Percentiles rank a stretch among this genome's conserved stretches.
These are phyloP conservation scores for Myxozyma sirexii DNA, from an alignment of 805 yeast genomes.

Conservation along the genomic window DNA sequence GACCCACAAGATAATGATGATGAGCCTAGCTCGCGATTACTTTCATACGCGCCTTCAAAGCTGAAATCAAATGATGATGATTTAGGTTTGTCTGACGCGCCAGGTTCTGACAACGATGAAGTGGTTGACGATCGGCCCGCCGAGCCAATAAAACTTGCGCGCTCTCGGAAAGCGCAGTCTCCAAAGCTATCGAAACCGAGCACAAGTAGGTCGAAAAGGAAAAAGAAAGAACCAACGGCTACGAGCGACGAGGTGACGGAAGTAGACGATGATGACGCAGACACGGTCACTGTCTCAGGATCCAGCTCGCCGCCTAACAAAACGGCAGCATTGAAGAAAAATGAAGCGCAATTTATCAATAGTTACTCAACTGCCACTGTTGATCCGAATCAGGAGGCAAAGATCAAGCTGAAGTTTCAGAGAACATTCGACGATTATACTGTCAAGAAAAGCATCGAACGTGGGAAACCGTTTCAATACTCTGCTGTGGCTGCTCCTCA, in stretches of 20 bases:
- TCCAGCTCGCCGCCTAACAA: constrained; percentile 6
- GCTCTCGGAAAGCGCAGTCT: no score
- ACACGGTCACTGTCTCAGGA: neutral
- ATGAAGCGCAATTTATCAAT: neutral
- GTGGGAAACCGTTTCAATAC: constrained; percentile 2
- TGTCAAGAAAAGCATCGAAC: constrained; percentile 16
- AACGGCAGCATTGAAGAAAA: neutral
- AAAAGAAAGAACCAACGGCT: neutral
- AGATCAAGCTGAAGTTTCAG: constrained; percentile 24
- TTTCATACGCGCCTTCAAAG: no score
- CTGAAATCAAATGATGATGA: no score
- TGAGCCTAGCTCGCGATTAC: no score
- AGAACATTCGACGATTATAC: constrained; percentile 24
- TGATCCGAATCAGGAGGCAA: constrained; percentile 16
- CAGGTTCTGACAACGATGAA: neutral
- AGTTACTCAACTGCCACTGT: neutral
- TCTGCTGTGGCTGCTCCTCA: no score
- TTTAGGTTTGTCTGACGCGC: no score
- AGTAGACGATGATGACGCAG: neutral
- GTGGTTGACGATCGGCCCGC: neutral
- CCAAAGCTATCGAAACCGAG: no score
- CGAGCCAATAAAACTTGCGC: no score
- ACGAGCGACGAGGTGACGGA: neutral
- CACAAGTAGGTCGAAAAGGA: neutral
- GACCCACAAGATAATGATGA: no score